Base-by-base conservation (phyloP, 441 rosid genomes). In the Adansonia rubrostipa region DNA sequence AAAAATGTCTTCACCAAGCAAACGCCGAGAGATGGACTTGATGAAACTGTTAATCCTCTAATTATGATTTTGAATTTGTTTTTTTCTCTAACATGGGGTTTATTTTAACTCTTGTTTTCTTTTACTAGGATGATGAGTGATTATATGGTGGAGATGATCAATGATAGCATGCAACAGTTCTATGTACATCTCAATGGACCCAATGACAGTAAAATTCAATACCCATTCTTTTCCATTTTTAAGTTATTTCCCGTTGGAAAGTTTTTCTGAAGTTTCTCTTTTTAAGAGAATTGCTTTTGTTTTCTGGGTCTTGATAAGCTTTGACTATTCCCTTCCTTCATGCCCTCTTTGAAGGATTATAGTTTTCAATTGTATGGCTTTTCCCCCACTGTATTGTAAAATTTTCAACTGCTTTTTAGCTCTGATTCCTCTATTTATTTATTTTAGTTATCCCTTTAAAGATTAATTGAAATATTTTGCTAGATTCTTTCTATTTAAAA, bases 61-160 rank as follows among this genome's bases (percentile, higher is more conserved):
- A 45, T 71, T 64, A 4, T 76, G 68, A 22, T 6, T 69, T 78
- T 69, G 64, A 36, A 57, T 71, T 45, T 45, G 9, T 9, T 9
- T 48, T 9, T 48, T 9, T 48, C 9, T 48, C 4, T 9, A 3
- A 44, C 9, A 44, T 48, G 51, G 51, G 51, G 14, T 48, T 48
- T 48, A 13, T 57, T 57, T 57, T 57, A 57, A 57, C 61, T 57
- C 61, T 57, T 2, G 3, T 3, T 33, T 10, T 3, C 54, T 0
- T 42, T 42, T n/a, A 63, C 56, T 36, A 89, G 94, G 92, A 91
- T 91, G 90, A 89, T 89, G 92, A 91, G 90, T 82, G 94, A 91
- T 82, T 89, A 84, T 88, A 88, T 88, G 85, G 94, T 91, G 84
- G 94, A 91, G 82, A 86, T 90, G 81, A 72, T 85, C 87, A 86